A percentile compares a stretch with the other conserved stretches of the same genome.
These are phyloP conservation scores for Termitomyces sp. DNA, from an alignment of 768 basidiomycete species.

Conservation along the genomic window DNA sequence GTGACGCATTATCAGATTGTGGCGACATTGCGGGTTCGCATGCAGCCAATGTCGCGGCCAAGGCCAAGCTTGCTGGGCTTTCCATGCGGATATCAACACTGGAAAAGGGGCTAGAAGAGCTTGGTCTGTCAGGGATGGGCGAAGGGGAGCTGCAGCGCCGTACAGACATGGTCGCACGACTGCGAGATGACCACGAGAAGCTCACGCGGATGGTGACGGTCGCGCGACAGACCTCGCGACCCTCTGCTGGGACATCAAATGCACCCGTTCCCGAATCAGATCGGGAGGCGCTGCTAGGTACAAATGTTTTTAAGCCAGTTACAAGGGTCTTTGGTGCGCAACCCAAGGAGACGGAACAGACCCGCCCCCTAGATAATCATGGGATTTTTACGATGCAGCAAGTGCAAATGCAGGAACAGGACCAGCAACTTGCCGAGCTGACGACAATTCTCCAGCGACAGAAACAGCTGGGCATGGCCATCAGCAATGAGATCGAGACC, in stretches of 20 bases:
- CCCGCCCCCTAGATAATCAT: constrained; percentile 82
- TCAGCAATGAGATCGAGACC: constrained; percentile 72
- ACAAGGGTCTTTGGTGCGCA: constrained; percentile 78
- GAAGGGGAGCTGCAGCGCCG: constrained; percentile 91
- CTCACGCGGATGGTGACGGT: constrained; percentile 83
- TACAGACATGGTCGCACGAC: constrained; percentile 82
- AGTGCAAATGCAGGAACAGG: constrained; percentile 80
- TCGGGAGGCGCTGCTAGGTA: constrained; percentile 62
- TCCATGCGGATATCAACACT: constrained; percentile 73
- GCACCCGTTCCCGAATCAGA: constrained; percentile 50
- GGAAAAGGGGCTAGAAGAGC: constrained; percentile 61
- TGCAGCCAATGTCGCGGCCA: constrained; percentile 79
- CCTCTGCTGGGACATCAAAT: constrained; percentile 25
- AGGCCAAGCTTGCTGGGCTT: constrained; percentile 76
- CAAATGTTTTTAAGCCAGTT: constrained; percentile 40
- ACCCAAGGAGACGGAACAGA: constrained; percentile 79
- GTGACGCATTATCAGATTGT: constrained; percentile 77
- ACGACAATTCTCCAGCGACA: constrained; percentile 83
- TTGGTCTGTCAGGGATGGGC: constrained; percentile 71
- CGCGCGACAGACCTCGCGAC: constrained; percentile 51
- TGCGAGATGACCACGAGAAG: constrained; percentile 91
- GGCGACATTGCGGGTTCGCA: constrained; percentile 75
- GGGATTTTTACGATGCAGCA: constrained; percentile 81
- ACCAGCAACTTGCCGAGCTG: constrained; percentile 74
- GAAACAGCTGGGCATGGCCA: constrained; percentile 82